Base-by-base conservation (phyloP, 2,329 filamentous ascomycete genomes). In the Ophiostoma pallidulum region DNA sequence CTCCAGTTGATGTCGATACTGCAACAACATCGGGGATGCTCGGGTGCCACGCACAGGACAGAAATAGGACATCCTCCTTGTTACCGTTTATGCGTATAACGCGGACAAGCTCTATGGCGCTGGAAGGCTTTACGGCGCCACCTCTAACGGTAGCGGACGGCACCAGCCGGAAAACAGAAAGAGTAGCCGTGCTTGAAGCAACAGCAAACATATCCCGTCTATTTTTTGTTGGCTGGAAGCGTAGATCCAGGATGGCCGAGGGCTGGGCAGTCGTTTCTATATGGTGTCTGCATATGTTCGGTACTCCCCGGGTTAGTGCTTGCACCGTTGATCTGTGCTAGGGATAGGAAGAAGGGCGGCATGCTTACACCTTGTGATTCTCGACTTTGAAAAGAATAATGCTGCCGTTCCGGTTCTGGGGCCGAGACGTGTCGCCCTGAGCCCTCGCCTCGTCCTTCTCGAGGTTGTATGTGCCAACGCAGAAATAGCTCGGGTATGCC, bases 381-480 rank as follows among this genome's bases (percentile, higher is more conserved):
- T 69, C 59, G 3, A 87, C 57, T 29, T 64, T 69, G 58, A 84
- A 86, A 3, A 91, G 67, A 16, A 88, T 63, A 28, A 94, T 65
- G 60, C 82, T 89, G 2, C 88, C 87, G 52, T 81, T 84, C 35
- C 87, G 80, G 42, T 66, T 75, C 59, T 89, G 84, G 1, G 70
- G 56, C 53, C 70, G 67, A 36, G 62, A 65, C 5, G 47, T 37
- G 4, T 58, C 53, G 26, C 50, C 49, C 36, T 62, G 57, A 4
- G 56, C 57, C 14, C 53, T 49, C 6, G 51, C 56, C 20, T 54
- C 57, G 31, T 58, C 57, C 51, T 73, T 72, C 53, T 88, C 70
- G 24, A 95, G 73, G 53, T 84, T 78, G 64, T 96, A 96, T 1
- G 90, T 95, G 33, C 90, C 91, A 41, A 95, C 75, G 0, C 94